A percentile compares a stretch with the other conserved stretches of the same genome.
phyloP scores from a whole-genome alignment of 169 alveolate species.

The Plasmodium cynomolgi region DNA sequence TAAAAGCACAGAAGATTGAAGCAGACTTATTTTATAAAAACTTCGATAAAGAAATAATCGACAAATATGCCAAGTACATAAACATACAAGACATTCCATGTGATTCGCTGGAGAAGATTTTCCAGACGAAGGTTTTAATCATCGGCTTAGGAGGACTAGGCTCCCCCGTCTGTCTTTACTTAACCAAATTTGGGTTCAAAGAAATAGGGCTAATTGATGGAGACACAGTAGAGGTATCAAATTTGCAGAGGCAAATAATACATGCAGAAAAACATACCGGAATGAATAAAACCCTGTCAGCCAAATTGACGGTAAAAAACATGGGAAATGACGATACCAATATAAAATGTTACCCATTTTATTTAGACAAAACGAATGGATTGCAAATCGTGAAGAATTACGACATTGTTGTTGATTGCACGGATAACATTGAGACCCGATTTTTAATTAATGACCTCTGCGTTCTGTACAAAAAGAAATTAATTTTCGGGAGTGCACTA shows the following conservation, averaged over 20 bases:
- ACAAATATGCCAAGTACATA: constrained; percentile 36
- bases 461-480: constrained; percentile 77
- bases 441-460: constrained; percentile 84
- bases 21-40: constrained; percentile 36
- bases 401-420: constrained; percentile 83
- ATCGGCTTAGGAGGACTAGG: constrained; percentile 99
- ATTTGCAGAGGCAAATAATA: constrained; percentile 89
- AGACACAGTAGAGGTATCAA: constrained; percentile 85
- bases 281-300: constrained; percentile 86
- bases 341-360: constrained; percentile 76
- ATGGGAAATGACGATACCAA: constrained; percentile 74
- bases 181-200: constrained; percentile 95
- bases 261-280: constrained; percentile 84
- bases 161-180: constrained; percentile 94
- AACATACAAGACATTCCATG: constrained; percentile 41
- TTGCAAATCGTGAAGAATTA: constrained; percentile 75
- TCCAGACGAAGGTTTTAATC: constrained; percentile 91
- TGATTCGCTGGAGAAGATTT: constrained; percentile 48
- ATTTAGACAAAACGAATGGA: constrained; percentile 79
- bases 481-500: constrained; percentile 81
- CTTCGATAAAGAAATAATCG: constrained; percentile 40
- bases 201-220: constrained; percentile 89
- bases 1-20: background rate
- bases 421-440: constrained; percentile 83
- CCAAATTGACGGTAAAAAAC: constrained; percentile 75